phyloP scores from a whole-genome alignment of 2,329 filamentous ascomycete species.

The Seiridium cupressi region DNA sequence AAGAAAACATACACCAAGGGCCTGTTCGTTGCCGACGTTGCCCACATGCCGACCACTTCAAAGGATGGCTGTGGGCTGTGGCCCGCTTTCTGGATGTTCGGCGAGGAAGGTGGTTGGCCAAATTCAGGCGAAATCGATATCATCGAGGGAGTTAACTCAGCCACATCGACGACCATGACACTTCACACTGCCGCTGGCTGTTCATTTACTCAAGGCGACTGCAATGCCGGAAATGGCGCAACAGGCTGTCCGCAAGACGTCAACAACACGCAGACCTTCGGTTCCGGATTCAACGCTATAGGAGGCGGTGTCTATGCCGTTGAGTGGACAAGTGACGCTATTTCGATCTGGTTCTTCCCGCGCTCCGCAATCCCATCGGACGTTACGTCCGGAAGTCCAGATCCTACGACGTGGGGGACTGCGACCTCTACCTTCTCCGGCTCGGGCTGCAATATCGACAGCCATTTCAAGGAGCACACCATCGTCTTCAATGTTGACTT shows the following conservation, averaged over 20 bases:
- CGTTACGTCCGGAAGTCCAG: constrained; percentile 56
- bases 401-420: constrained; percentile 66
- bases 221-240: constrained; percentile 45
- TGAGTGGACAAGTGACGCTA: constrained; percentile 71
- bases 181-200: constrained; percentile 67
- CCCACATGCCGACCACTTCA: constrained; percentile 68
- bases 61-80: constrained; percentile 64
- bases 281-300: constrained; percentile 67
- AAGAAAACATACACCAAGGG: constrained; percentile 65
- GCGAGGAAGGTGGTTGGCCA: constrained; percentile 62
- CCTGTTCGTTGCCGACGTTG: constrained; percentile 70
- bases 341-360: constrained; percentile 81
- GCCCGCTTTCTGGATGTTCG: constrained; percentile 72
- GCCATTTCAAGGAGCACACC: constrained; percentile 68
- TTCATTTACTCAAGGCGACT: constrained; percentile 50
- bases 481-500: constrained; percentile 83
- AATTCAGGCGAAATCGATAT: constrained; percentile 74
- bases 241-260: constrained; percentile 60
- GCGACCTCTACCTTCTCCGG: constrained; percentile 68
- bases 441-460: constrained; percentile 68
- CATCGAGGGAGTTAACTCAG: constrained; percentile 72
- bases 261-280: constrained; percentile 54
- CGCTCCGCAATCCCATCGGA: constrained; percentile 63
- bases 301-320: constrained; percentile 72
- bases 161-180: constrained; percentile 59